Evolutionary conservation across 2,329 filamentous ascomycete genomes (phyloP).

Genomic region (Colletotrichum aenigma): DNA sequence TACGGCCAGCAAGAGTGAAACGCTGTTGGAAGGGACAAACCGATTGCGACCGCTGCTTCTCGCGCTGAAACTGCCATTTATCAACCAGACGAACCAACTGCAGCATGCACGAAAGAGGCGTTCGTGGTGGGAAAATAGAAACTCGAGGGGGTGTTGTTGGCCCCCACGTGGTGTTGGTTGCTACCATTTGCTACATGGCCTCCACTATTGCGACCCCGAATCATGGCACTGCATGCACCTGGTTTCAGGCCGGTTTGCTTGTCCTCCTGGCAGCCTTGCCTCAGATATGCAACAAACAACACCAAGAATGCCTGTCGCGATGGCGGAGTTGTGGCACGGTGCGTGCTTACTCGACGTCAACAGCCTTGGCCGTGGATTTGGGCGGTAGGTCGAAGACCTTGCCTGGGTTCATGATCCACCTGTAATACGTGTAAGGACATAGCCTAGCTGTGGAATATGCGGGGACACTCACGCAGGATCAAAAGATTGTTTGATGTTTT

Average conservation of each 20-base stretch:
- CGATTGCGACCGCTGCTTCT: neutral
- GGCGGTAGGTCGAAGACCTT: slow-evolving; percentile 64
- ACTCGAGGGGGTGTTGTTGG: neutral
- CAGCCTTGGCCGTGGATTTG: neutral
- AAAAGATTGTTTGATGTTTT: slow-evolving; percentile 64
- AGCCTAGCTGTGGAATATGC: neutral
- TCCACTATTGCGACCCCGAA: neutral
- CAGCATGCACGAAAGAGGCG: neutral
- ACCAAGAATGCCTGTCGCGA: neutral
- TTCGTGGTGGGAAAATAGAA: neutral
- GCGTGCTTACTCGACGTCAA: neutral
- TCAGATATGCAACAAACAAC: neutral
- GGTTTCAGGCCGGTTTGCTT: neutral
- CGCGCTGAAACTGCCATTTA: neutral
- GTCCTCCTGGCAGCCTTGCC: neutral
- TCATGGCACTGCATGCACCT: neutral
- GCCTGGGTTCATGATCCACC: slow-evolving; percentile 72
- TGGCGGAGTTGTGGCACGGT: neutral
- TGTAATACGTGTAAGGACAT: neutral
- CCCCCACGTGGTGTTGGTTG: slow-evolving; percentile 4
- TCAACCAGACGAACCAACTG: neutral
- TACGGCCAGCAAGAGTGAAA: neutral
- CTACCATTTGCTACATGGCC: neutral
- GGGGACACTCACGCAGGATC: slow-evolving; percentile 52
- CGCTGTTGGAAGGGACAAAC: neutral